Evolutionary conservation across 2,329 filamentous ascomycete genomes (phyloP), one percentile per base, ranked within the genome.

Genomic region (Xylariaceae sp.): DNA sequence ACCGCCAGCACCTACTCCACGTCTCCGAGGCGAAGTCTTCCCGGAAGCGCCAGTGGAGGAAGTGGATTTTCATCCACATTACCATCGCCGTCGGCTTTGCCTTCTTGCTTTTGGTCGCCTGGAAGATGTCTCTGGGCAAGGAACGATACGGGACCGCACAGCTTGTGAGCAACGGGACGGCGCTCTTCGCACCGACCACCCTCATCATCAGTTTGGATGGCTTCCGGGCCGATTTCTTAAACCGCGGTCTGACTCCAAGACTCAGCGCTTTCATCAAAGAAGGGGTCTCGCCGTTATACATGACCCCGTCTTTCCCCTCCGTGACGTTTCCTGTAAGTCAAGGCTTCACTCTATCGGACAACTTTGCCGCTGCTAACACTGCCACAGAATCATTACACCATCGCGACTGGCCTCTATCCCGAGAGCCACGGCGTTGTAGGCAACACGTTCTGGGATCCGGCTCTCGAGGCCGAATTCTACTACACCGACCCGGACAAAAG

Each of bases 171-270:
- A 98, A 98, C 56, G 92, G 92, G 34, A 94, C 88, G 0, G 83
- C 88, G 2, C 64, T 86, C 4, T 98, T 96, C 55, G 82, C 79
- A 8, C 88, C 89, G 1, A 98, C 92, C 0, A 95, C 92, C 2
- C 83, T 98, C 38, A 69, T 96, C 34, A 84, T 98, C 53, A 95
- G 89, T 29, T 71, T 98, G 13, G 92, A 98, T 59, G 92, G 92
- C 3, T 96, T 98, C 64, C 81, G 92, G 12, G 90, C 92, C 14
- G 92, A 96, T 56, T 96, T 95, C 52, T 67, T 98, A 25, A 75
- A 83, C 43, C 79, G 88, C 11, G 82, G 80, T 1, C 63, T 96
- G 19, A 95, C 90, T 1, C 92, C 90, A 1, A 79, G 81, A 2
- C 67, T 98, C 7, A 85, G 78, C 46, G 71, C 78, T 2, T 82